These are phyloP conservation scores for Penicillium sp. DNA, from an alignment of 2,329 filamentous ascomycete genomes.

Conservation along the genomic window DNA sequence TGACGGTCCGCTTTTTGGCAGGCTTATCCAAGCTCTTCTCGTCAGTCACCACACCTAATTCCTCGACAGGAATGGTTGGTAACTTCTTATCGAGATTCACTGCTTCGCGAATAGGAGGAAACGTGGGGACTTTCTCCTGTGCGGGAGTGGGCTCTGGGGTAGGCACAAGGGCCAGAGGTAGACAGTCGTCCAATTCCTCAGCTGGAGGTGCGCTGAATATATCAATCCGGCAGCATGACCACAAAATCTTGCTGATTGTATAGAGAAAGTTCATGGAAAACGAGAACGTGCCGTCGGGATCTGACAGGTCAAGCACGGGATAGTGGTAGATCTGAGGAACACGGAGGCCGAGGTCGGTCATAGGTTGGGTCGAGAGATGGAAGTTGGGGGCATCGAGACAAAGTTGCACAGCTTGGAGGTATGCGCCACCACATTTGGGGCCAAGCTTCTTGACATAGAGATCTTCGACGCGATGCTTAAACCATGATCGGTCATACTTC, in stretches of 20 bases:
- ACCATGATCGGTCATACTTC: constrained; percentile 61
- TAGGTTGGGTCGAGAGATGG: constrained; percentile 42
- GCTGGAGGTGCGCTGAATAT: constrained; percentile 42
- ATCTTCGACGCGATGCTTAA: constrained; percentile 62
- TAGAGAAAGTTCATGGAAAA: constrained; percentile 48
- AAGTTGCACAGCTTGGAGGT: constrained; percentile 60
- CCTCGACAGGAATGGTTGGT: constrained; percentile 11
- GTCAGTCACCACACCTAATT: constrained; percentile 22
- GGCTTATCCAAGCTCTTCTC: constrained; percentile 32
- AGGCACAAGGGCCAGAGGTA: constrained; percentile 41
- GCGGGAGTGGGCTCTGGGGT: constrained; percentile 29
- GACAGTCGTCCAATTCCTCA: constrained; percentile 42
- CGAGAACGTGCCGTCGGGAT: constrained; percentile 40
- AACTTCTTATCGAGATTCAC: constrained; percentile 20
- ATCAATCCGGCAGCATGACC: constrained; percentile 44
- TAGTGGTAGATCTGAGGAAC: constrained; percentile 44
- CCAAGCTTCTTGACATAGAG: constrained; percentile 61
- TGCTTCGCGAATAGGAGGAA: constrained; percentile 13
- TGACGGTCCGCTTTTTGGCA: constrained; percentile 41
- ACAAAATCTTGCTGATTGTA: constrained; percentile 42
- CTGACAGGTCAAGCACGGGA: constrained; percentile 42
- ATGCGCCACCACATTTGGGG: constrained; percentile 62
- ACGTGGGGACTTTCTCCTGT: constrained; percentile 21
- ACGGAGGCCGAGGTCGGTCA: constrained; percentile 41
- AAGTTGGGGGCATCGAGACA: constrained; percentile 59